Conservation (phyloP, 2,329 filamentous ascomycete genomes). For the Fusarium sp. region DNA sequence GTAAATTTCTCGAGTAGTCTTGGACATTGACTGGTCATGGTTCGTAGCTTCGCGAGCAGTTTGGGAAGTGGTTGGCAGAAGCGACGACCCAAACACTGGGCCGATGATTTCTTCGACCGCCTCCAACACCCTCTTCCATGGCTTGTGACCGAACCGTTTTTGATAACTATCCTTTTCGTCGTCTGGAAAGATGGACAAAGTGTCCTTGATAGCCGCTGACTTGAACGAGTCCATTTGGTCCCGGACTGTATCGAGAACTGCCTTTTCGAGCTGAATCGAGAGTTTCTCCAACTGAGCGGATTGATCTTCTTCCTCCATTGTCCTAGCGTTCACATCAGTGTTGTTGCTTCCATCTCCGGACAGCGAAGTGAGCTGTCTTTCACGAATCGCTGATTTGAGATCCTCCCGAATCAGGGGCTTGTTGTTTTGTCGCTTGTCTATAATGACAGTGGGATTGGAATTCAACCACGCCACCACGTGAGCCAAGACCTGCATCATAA, state of each 20-base stretch:
- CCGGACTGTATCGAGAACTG: not conserved
- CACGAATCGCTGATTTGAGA: not conserved
- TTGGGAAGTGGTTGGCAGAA: not conserved
- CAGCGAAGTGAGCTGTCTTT: not conserved
- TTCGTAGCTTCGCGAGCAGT: not conserved
- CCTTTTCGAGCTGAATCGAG: conserved; percentile 2
- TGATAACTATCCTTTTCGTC: not conserved
- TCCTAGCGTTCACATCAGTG: not conserved
- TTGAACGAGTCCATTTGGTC: conserved; percentile 3
- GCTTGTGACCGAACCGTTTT: not conserved
- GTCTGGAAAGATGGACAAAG: not conserved
- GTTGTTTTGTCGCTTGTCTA: conserved; percentile 2
- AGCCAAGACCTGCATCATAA: not conserved
- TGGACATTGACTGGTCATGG: not conserved
- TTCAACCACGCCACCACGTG: not conserved
- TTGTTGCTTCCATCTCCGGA: not conserved
- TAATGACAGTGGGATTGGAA: not conserved
- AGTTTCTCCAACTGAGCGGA: not conserved
- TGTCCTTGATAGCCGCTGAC: not conserved
- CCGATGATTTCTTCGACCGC: not conserved
- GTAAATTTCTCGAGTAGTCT: not conserved
- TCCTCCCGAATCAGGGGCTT: not conserved
- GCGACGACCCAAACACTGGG: not conserved
- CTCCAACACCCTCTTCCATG: not conserved
- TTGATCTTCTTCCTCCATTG: not conserved